Conservation (phyloP, 208 protist genomes). For the Trypanosomatidae sp. region DNA sequence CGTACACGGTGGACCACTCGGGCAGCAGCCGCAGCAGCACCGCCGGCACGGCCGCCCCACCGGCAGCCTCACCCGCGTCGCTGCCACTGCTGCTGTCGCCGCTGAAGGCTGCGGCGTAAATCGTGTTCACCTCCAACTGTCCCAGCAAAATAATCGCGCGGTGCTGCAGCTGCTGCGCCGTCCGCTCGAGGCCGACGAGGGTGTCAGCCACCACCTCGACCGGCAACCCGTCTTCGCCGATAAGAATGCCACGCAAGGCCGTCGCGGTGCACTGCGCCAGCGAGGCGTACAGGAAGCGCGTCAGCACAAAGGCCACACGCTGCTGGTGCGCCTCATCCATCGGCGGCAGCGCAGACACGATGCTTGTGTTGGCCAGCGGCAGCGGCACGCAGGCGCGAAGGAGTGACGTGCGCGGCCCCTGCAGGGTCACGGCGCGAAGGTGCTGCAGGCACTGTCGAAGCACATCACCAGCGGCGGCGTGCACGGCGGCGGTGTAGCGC, state of each 20-base stretch:
- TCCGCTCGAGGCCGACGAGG: constrained; percentile 8
- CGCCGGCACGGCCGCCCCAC: constrained; percentile 21
- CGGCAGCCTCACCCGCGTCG: constrained; percentile 2
- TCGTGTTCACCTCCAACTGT: constrained; percentile 36
- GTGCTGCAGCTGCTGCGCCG: constrained; percentile 38
- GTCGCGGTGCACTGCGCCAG: constrained; percentile 27
- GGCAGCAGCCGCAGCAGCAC: constrained; percentile 35
- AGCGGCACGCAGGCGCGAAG: constrained; percentile 17
- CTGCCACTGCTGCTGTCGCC: constrained; percentile 13
- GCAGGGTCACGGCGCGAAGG: neutral
- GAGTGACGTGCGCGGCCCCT: constrained; percentile 10
- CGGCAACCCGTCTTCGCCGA: constrained; percentile 20
- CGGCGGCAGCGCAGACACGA: constrained; percentile 7
- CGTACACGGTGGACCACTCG: constrained; percentile 44
- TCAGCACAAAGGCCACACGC: constrained; percentile 21
- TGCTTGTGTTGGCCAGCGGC: constrained; percentile 13
- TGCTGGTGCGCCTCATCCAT: constrained; percentile 5
- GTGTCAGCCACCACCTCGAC: constrained; percentile 13
- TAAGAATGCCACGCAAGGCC: constrained; percentile 9
- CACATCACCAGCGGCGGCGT: constrained; percentile 18
- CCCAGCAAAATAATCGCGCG: constrained; percentile 61
- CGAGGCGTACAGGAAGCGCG: constrained; percentile 19
- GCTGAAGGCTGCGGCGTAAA: constrained; percentile 25
- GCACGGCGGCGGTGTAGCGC: constrained; percentile 11
- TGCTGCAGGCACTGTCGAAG: constrained; percentile 6